These are phyloP conservation scores for Rostrohypoxylon terebratum DNA, from an alignment of 495 filamentous ascomycete species.

Conservation along the genomic window DNA sequence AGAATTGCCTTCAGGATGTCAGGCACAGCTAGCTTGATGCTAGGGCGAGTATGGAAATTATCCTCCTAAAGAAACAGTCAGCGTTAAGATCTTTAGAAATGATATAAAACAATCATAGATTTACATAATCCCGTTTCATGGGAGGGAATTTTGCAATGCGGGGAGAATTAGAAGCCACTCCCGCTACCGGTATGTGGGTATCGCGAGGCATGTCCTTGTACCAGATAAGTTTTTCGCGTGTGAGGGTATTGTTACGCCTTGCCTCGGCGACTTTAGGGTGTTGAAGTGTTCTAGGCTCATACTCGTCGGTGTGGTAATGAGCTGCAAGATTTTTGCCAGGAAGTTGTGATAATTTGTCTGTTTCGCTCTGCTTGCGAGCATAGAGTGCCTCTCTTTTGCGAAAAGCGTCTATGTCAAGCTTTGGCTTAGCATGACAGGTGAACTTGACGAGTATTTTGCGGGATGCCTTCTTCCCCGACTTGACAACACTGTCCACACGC, in stretches of 20 bases:
- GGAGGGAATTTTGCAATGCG: constrained; percentile 16
- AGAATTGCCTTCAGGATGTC: constrained; percentile 89
- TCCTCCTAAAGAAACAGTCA: constrained; percentile 76
- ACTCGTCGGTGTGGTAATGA: not conserved
- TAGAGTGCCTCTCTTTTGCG: not conserved
- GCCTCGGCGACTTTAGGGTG: constrained; percentile 47
- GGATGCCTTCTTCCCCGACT: not conserved
- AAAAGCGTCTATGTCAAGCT: not conserved
- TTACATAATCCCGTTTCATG: not conserved
- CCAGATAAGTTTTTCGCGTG: constrained; percentile 28
- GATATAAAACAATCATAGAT: not conserved
- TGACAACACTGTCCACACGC: not conserved
- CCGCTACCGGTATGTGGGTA: constrained; percentile 48
- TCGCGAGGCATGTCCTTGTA: constrained; percentile 34
- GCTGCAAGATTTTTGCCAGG: not conserved
- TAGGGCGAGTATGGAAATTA: constrained; percentile 78
- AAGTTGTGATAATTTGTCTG: not conserved
- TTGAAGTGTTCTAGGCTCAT: not conserved
- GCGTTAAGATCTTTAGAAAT: constrained; percentile 17
- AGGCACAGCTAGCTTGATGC: constrained; percentile 82
- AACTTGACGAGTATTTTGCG: not conserved
- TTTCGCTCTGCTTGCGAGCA: not conserved
- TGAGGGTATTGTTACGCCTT: constrained; percentile 7
- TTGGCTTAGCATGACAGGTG: not conserved
- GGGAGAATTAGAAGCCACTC: constrained; percentile 36